Conservation (phyloP, 1,284 basidiomycete genomes). For the Bondarzewia mesenterica region DNA sequence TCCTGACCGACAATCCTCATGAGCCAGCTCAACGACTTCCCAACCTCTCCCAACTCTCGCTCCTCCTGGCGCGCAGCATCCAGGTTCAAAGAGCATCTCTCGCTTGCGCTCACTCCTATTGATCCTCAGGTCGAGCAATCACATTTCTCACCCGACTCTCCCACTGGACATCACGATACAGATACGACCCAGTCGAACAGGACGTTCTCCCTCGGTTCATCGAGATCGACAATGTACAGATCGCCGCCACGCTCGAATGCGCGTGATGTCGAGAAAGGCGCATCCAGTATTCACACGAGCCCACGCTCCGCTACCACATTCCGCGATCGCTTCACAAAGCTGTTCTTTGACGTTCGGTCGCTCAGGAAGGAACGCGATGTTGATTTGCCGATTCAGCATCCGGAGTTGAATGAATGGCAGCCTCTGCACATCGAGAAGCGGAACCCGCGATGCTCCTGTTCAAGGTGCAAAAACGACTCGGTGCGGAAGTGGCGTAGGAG, state of each 20-base stretch:
- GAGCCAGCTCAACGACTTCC: background rate
- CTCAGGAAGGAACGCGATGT: constrained; percentile 19
- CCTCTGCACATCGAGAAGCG: constrained; percentile 34
- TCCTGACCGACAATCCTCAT: too few relatives aligned
- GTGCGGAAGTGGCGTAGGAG: constrained; percentile 23
- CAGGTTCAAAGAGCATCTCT: constrained; percentile 27
- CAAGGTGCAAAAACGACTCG: constrained; percentile 17
- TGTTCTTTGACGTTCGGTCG: constrained; percentile 29
- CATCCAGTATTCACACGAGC: constrained; percentile 8
- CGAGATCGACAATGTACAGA: constrained; percentile 8
- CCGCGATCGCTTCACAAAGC: constrained; percentile 27
- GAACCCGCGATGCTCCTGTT: constrained; percentile 12
- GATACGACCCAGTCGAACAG: constrained; percentile 1
- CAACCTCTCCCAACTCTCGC: constrained; percentile 7
- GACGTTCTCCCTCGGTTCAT: constrained; percentile 10
- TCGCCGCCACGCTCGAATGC: constrained; percentile 11
- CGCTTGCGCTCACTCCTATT: constrained; percentile 14
- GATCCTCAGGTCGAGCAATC: constrained; percentile 18
- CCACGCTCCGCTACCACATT: constrained; percentile 11
- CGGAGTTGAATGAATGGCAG: constrained; percentile 25
- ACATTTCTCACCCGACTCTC: constrained; percentile 30
- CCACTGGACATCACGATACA: constrained; percentile 7
- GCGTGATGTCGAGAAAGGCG: constrained; percentile 21
- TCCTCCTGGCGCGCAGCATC: constrained; percentile 14
- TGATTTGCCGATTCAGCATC: constrained; percentile 20